These are phyloP conservation scores for Boletus vinaceobasis DNA, from an alignment of 768 basidiomycete species.

Conservation along the genomic window DNA sequence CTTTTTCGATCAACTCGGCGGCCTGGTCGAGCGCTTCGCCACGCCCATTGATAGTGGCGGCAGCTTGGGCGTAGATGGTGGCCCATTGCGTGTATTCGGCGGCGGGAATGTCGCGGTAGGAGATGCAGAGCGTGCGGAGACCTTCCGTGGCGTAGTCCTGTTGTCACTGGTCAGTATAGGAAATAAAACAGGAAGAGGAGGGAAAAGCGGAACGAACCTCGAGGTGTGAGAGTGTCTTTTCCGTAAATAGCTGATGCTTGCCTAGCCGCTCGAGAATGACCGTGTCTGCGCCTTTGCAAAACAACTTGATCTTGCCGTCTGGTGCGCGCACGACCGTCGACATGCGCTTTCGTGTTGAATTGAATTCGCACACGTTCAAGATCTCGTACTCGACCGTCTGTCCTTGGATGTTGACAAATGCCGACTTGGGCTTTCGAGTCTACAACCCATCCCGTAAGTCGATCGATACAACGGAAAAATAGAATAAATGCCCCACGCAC, in stretches of 20 bases:
- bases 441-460: constrained; percentile 29
- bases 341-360: constrained; percentile 97
- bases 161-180: not conserved
- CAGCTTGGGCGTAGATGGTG: constrained; percentile 84
- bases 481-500: constrained; percentile 46
- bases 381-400: constrained; percentile 78
- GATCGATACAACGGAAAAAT: not conserved
- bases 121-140: constrained; percentile 92
- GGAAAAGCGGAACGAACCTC: constrained; percentile 53
- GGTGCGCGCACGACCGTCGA: constrained; percentile 88
- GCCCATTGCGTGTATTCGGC: constrained; percentile 91
- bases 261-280: constrained; percentile 94
- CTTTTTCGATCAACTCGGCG: constrained; percentile 94
- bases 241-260: constrained; percentile 78
- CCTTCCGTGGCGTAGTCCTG: constrained; percentile 98
- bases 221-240: constrained; percentile 83
- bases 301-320: constrained; percentile 89
- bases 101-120: constrained; percentile 87
- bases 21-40: constrained; percentile 93
- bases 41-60: constrained; percentile 92
- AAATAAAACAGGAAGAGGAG: not conserved
- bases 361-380: constrained; percentile 98
- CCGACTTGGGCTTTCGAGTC: constrained; percentile 95
- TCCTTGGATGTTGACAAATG: constrained; percentile 82
- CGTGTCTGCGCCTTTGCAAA: constrained; percentile 96